Evolutionary conservation across 1,284 basidiomycete genomes (phyloP).

Genomic region (Gyrodon tennesseensis): DNA sequence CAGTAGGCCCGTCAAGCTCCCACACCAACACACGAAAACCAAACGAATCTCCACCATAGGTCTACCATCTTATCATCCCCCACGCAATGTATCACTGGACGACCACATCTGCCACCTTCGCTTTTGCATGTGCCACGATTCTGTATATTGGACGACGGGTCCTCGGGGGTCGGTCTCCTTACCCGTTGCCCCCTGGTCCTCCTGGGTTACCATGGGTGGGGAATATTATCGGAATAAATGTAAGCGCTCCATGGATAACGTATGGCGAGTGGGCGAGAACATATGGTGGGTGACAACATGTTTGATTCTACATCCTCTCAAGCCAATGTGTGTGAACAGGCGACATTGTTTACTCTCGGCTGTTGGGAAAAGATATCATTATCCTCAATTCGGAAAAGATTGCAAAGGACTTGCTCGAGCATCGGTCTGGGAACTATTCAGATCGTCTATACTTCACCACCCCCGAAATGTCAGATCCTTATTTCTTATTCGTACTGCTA

Average conservation of each 20-base stretch:
- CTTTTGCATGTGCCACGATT: background rate
- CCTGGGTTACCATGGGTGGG: slow-evolving; percentile 21
- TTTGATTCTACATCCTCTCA: background rate
- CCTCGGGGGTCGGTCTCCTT: background rate
- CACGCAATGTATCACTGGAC: slow-evolving; percentile 1
- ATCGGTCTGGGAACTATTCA: slow-evolving; percentile 25
- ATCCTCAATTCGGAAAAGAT: slow-evolving; percentile 32
- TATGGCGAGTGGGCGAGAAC: slow-evolving; percentile 24
- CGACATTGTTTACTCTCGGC: slow-evolving; percentile 25
- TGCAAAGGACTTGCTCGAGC: slow-evolving; percentile 30
- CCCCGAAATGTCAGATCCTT: slow-evolving; percentile 22
- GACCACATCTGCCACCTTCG: background rate
- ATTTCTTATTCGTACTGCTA: background rate
- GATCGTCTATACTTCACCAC: slow-evolving; percentile 23
- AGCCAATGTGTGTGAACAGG: slow-evolving; percentile 1
- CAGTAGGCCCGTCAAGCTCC: no score
- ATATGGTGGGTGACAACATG: slow-evolving; percentile 20
- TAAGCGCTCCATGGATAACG: slow-evolving; percentile 17
- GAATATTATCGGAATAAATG: slow-evolving; percentile 13
- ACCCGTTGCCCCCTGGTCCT: slow-evolving; percentile 19
- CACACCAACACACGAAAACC: background rate
- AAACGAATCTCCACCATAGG: no score
- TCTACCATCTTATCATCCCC: background rate
- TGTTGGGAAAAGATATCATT: slow-evolving; percentile 29
- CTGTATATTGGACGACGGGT: slow-evolving; percentile 1